Base-by-base conservation (phyloP, 1,139 yeast genomes). In the Kazachstania sp. region DNA sequence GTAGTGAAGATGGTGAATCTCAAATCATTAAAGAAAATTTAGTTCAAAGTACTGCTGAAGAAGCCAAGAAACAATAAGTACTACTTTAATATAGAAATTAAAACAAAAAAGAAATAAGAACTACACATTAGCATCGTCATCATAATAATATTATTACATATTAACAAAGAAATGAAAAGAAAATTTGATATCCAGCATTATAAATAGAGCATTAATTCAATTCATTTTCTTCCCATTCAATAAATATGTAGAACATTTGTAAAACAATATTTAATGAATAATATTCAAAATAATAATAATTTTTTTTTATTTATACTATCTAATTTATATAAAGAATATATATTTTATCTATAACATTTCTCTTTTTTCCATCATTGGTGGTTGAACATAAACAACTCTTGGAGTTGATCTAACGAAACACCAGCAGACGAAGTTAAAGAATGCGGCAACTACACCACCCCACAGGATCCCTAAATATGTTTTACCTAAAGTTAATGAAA, bases 381-480 rank as follows among this genome's bases (percentile, higher is more conserved):
- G 50, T n/a, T 45, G 50, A 45, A 49, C 44, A 36, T 44, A 49
- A 16, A 46, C 43, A 13, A 45, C 45, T 28, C 48, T 49, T 45
- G 46, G 51, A 7, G 45, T 46, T 20, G 54, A 45, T 47, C 60
- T 59, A 2, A 58, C 60, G 15, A 48, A 39, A 16, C 53, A 47
- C 64, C 64, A 60, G 13, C 54, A 35, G 11, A 59, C 29, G 39
- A 57, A 45, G 36, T 53, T 56, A 20, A 60, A 37, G 15, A 62
- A 43, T 1, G 61, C 54, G 19, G 58, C 59, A 13, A 46, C 56
- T 2, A 60, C 61, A 16, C 58, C 49, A 20, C 59, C 65, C 66
- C 66, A 62, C 18, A 58, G 29, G 3, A 62, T 26, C 28, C 57
- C 64, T 26, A 52, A 48, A 39, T 53, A 62, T 11, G 31, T 48